phyloP scores from a whole-genome alignment of 2,329 filamentous ascomycete species.

The Penicillium aurantiogriseum region DNA sequence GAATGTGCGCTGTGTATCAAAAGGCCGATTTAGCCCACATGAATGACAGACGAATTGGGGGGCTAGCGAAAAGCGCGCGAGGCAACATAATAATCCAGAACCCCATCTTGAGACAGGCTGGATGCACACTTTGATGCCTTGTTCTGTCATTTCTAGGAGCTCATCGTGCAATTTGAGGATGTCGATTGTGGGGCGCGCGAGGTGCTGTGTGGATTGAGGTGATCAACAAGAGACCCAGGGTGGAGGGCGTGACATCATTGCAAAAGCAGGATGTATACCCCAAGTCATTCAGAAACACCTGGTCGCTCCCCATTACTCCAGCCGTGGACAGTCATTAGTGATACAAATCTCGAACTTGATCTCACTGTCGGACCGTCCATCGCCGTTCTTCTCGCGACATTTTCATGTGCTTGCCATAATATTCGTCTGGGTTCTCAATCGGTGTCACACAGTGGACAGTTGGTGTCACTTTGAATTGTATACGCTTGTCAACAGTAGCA shows the following conservation, averaged over 20 bases:
- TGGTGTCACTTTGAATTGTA: constrained; percentile 46
- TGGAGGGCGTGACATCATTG: not conserved
- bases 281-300: not conserved
- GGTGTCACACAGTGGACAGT: constrained; percentile 49
- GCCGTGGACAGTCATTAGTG: not conserved
- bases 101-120: too few relatives aligned
- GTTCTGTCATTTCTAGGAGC: not conserved
- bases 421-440: constrained; percentile 50
- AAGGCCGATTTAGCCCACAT: not conserved
- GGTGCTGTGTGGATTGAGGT: not conserved
- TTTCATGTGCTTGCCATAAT: constrained; percentile 49
- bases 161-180: not conserved
- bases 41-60: not conserved
- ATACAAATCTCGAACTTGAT: constrained; percentile 1
- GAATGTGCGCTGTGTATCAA: not conserved
- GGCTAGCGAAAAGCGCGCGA: not conserved
- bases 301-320: not conserved
- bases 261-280: not conserved
- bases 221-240: not conserved
- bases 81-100: not conserved
- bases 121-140: not conserved
- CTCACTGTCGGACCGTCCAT: constrained; percentile 43
- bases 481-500: constrained; percentile 33
- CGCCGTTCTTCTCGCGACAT: constrained; percentile 48
- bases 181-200: not conserved